These are phyloP conservation scores for Neofusicoccum laricinum DNA, from an alignment of 2,329 filamentous ascomycete genomes.

Conservation along the genomic window DNA sequence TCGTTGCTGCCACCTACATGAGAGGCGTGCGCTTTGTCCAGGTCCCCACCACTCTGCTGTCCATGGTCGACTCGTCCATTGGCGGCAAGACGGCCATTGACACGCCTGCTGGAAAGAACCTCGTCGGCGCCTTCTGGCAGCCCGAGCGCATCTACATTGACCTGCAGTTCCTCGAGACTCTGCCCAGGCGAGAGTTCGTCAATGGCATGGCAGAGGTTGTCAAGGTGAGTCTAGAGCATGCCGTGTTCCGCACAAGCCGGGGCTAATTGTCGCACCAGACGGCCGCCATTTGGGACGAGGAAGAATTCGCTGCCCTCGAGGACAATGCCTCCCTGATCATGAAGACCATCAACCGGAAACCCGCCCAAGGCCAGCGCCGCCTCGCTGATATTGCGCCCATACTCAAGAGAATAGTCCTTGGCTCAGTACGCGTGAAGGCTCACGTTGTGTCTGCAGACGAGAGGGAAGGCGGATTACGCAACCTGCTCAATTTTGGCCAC, in stretches of 20 bases:
- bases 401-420: conserved; percentile 67
- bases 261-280: conserved; percentile 52
- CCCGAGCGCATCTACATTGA: conserved; percentile 93
- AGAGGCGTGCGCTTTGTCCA: conserved; percentile 93
- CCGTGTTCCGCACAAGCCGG: neutral
- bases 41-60: conserved; percentile 87
- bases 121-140: conserved; percentile 96
- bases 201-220: conserved; percentile 99
- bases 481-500: conserved; percentile 95
- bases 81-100: conserved; percentile 98
- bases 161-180: conserved; percentile 82
- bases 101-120: conserved; percentile 90
- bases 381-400: conserved; percentile 64
- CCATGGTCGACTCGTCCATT: conserved; percentile 98
- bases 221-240: conserved; percentile 51
- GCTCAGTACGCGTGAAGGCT: conserved; percentile 90
- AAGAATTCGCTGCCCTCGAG: conserved; percentile 81
- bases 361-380: conserved; percentile 55
- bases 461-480: conserved; percentile 87
- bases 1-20: conserved; percentile 98
- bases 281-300: conserved; percentile 90
- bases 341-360: conserved; percentile 63
- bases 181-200: conserved; percentile 89
- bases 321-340: conserved; percentile 76
- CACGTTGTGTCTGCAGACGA: conserved; percentile 93